phyloP scores from a whole-genome alignment of 2,329 filamentous ascomycete species.

The Macrophomina tecta region DNA sequence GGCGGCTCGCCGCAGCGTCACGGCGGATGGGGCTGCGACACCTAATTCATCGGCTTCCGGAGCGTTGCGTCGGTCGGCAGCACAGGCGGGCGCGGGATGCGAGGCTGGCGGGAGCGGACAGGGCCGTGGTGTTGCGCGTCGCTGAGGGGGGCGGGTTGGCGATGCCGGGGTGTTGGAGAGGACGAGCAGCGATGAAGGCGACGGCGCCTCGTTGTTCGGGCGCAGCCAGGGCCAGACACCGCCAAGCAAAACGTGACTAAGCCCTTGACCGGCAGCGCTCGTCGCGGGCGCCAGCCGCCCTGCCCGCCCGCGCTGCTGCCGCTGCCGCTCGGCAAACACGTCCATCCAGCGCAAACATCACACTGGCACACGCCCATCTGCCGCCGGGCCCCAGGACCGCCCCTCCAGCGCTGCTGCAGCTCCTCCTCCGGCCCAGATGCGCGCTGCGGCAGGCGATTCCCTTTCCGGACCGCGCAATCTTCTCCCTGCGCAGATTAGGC shows the following conservation, averaged over 20 bases:
- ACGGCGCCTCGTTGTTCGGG: not conserved
- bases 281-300: not conserved
- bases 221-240: not conserved
- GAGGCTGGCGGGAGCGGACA: not conserved
- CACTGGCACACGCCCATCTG: not conserved
- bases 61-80: conserved; percentile 6
- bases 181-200: not conserved
- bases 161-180: conserved; percentile 23
- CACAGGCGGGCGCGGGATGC: not conserved
- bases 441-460: not conserved
- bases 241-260: not conserved
- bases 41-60: conserved; percentile 18
- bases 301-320: not conserved
- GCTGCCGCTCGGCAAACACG: conserved; percentile 3
- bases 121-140: conserved; percentile 6
- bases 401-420: too few relatives aligned
- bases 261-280: not conserved
- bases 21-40: conserved; percentile 27
- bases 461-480: not conserved
- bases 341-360: not conserved
- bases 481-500: not conserved
- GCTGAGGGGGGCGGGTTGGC: conserved; percentile 20
- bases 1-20: conserved; percentile 30
- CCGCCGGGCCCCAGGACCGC: not conserved
- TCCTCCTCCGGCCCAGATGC: not conserved